A percentile compares a stretch with the other conserved stretches of the same genome.
phyloP scores from a whole-genome alignment of 148 eudicot genomes.

The Rhododendron williamsianum region DNA sequence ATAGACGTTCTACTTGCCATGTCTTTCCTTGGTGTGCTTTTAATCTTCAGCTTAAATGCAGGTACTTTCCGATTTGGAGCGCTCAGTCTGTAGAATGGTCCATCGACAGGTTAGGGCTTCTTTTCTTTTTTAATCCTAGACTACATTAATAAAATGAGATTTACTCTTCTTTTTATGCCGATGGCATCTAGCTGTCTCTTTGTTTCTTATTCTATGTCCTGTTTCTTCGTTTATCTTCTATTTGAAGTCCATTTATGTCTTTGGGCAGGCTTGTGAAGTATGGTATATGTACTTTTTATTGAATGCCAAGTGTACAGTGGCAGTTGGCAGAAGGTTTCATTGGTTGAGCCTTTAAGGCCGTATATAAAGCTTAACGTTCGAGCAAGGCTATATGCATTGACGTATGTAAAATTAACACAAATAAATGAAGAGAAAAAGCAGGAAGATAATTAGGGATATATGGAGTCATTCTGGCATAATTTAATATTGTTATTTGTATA shows the following conservation, averaged over 20 bases:
- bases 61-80: conserved; percentile 99
- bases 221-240: not conserved
- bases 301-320: not conserved
- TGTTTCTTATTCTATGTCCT: conserved; percentile 1
- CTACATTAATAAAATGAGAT: not conserved
- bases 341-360: not conserved
- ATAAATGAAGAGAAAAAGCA: not conserved
- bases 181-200: not conserved
- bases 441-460: not conserved
- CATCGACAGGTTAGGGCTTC: conserved; percentile 73
- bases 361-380: not conserved
- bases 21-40: not conserved
- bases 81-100: conserved; percentile 96
- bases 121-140: not conserved
- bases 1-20: not conserved
- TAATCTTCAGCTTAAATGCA: conserved; percentile 25
- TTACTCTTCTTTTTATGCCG: not conserved
- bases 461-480: not conserved
- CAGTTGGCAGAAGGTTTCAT: not conserved
- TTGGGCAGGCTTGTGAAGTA: not conserved
- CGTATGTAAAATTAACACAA: not conserved
- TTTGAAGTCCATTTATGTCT: not conserved
- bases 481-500: not conserved
- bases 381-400: not conserved
- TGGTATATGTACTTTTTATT: not conserved